phyloP scores from a whole-genome alignment of 176 grass and related monocot genomes.

The Carex scoparia region DNA sequence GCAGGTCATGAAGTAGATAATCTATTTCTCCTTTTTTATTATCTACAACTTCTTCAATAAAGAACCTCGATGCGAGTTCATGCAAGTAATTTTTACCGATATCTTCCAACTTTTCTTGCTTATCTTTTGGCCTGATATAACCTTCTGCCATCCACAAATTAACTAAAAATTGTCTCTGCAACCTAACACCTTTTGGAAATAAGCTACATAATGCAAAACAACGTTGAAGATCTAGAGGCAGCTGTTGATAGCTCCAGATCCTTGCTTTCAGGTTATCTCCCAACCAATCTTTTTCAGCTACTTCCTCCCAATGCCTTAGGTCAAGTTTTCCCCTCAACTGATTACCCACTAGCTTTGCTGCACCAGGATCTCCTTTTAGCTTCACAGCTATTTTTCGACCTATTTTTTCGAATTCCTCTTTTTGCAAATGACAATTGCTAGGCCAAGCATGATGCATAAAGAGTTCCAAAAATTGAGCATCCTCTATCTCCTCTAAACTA shows the following conservation, averaged over 20 bases:
- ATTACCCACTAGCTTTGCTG: too few relatives aligned
- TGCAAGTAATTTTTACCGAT: neutral
- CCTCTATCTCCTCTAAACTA: too few relatives aligned
- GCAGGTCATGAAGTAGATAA: neutral
- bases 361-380: too few relatives aligned
- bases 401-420: too few relatives aligned
- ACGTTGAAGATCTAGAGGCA: neutral
- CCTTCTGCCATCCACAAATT: neutral
- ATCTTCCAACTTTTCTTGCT: neutral
- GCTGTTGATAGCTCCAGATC: neutral
- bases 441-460: too few relatives aligned
- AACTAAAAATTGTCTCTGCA: accelerated
- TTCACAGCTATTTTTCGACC: too few relatives aligned
- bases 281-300: neutral
- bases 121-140: neutral
- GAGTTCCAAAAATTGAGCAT: too few relatives aligned
- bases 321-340: neutral
- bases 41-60: too few relatives aligned
- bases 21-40: too few relatives aligned
- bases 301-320: neutral
- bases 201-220: neutral
- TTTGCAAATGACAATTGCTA: too few relatives aligned
- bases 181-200: neutral
- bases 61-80: neutral
- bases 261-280: neutral